A percentile compares a stretch with the other conserved stretches of the same genome.
Evolutionary conservation across 805 yeast species (phyloP).

Genomic region (Monosporozyma aerobia): DNA sequence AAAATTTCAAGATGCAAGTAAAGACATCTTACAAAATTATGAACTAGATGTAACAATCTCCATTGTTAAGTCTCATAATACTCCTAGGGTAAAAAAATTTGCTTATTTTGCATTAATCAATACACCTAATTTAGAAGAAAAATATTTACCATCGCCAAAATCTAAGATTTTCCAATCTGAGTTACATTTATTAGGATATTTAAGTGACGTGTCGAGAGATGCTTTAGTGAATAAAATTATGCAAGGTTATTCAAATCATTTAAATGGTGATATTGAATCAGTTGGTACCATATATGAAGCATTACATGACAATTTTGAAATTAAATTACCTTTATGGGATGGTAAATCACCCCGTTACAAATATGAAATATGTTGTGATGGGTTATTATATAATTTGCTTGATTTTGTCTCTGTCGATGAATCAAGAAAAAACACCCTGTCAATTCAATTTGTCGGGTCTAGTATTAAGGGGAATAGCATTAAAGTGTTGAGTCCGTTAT

Average conservation of each 20-base stretch:
- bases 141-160: slow-evolving; percentile 24
- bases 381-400: slow-evolving; percentile 18
- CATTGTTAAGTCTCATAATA: neutral
- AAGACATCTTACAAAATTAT: slow-evolving; percentile 37
- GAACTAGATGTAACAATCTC: slow-evolving; percentile 13
- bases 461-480: neutral
- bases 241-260: slow-evolving; percentile 20
- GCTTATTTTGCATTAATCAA: slow-evolving; percentile 25
- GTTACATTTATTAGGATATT: slow-evolving; percentile 22
- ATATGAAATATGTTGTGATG: slow-evolving; percentile 27
- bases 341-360: slow-evolving; percentile 5
- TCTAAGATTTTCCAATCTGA: slow-evolving; percentile 17
- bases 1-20: slow-evolving; percentile 65
- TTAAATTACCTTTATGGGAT: slow-evolving; percentile 8
- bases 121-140: slow-evolving; percentile 23
- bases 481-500: neutral
- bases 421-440: neutral
- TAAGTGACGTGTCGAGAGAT: slow-evolving; percentile 7
- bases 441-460: neutral
- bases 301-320: slow-evolving; percentile 9
- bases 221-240: slow-evolving; percentile 13
- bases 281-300: slow-evolving; percentile 14
- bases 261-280: slow-evolving; percentile 7
- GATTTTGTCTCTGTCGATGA: slow-evolving; percentile 4
- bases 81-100: slow-evolving; percentile 3